phyloP scores from a whole-genome alignment of 2,329 filamentous ascomycete genomes.

The Pleurostoma richardsiae region DNA sequence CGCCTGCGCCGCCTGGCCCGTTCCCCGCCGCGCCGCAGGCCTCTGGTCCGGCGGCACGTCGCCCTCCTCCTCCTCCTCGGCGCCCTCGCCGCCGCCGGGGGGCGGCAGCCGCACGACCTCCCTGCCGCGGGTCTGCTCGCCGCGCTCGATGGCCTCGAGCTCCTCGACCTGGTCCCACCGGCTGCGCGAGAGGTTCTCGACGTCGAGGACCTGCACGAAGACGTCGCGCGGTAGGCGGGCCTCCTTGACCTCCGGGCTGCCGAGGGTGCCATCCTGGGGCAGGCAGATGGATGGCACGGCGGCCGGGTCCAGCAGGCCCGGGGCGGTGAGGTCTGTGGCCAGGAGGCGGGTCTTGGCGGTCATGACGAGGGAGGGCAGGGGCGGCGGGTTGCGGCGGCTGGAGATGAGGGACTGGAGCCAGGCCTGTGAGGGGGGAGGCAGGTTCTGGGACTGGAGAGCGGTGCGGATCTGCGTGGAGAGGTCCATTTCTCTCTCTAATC shows the following conservation, averaged over 20 bases:
- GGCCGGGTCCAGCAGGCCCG: constrained; percentile 42
- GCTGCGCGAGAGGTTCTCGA: constrained; percentile 76
- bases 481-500: constrained; percentile 19
- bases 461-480: constrained; percentile 43
- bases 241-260: constrained; percentile 47
- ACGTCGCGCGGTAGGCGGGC: constrained; percentile 55
- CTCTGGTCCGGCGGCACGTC: constrained; percentile 17
- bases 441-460: constrained; percentile 45
- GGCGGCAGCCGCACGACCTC: constrained; percentile 70
- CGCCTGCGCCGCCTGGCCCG: constrained; percentile 2
- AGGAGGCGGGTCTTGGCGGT: constrained; percentile 79
- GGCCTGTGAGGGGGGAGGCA: constrained; percentile 44
- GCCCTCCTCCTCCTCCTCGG: constrained; percentile 38
- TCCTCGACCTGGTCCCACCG: constrained; percentile 86
- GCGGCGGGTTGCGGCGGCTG: constrained; percentile 49
- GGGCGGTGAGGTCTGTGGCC: constrained; percentile 66
- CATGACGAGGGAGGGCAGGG: constrained; percentile 67
- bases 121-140: constrained; percentile 69
- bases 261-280: constrained; percentile 46
- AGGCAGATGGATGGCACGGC: constrained; percentile 38
- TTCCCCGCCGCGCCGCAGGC: background rate
- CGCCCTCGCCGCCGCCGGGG: constrained; percentile 33
- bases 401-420: constrained; percentile 63
- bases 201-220: constrained; percentile 76
- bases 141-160: constrained; percentile 67